Conservation (phyloP, 768 basidiomycete species). For the Neoboletus subvelutipes region DNA sequence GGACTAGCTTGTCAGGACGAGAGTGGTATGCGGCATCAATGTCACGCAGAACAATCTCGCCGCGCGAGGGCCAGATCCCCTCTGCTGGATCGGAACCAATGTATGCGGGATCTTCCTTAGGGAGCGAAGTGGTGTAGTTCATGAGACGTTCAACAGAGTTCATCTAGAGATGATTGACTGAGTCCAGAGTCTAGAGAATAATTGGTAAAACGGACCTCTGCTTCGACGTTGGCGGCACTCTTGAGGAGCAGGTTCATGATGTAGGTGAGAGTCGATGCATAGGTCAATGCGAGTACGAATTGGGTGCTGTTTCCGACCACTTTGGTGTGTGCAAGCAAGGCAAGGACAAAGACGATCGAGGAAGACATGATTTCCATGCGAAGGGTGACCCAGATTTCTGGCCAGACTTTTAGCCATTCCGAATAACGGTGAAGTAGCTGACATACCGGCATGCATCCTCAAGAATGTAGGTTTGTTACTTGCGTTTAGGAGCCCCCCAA, state of each 20-base stretch:
- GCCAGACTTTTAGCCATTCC: neutral
- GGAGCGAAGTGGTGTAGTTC: conserved; percentile 24
- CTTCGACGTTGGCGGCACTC: conserved; percentile 28
- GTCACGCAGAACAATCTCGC: conserved; percentile 63
- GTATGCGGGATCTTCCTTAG: conserved; percentile 22
- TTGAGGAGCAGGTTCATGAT: conserved; percentile 30
- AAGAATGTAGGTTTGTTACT: conserved; percentile 32
- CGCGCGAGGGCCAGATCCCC: conserved; percentile 34
- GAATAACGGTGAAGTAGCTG: neutral
- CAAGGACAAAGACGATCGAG: conserved; percentile 23
- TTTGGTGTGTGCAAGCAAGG: conserved; percentile 28
- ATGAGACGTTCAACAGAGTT: conserved; percentile 31
- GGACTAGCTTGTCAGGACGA: conserved; percentile 58
- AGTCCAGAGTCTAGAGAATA: neutral
- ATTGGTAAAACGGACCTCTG: conserved; percentile 18
- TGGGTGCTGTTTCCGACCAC: conserved; percentile 23
- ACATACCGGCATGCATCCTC: conserved; percentile 26
- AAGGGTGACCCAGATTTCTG: conserved; percentile 34
- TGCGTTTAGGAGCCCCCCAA: conserved; percentile 22
- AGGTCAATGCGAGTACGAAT: conserved; percentile 31
- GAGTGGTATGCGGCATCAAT: conserved; percentile 74
- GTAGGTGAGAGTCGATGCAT: conserved; percentile 26
- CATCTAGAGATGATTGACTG: conserved; percentile 16
- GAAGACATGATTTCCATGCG: conserved; percentile 33
- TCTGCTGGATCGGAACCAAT: conserved; percentile 24